These are phyloP conservation scores for Fusarium cicatricum DNA, from an alignment of 2,329 filamentous ascomycete genomes.

Conservation along the genomic window DNA sequence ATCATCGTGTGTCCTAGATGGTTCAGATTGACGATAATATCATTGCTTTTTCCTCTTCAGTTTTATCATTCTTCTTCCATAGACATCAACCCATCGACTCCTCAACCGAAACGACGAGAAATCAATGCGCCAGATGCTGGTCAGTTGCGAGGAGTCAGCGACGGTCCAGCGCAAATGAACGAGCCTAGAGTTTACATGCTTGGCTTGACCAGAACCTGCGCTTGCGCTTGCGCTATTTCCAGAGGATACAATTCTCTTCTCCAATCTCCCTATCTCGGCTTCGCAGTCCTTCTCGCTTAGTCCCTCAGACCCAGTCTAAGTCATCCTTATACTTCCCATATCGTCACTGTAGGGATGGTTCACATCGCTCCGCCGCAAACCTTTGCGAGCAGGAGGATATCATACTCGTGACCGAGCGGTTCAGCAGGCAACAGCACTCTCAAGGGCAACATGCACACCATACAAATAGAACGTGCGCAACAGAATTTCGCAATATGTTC, in stretches of 20 bases:
- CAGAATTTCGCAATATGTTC: conserved; percentile 16
- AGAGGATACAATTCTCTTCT: neutral
- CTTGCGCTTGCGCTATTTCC: conserved; percentile 1
- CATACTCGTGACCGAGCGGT: conserved; percentile 4
- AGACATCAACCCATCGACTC: neutral
- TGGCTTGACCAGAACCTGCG: neutral
- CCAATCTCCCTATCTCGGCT: neutral
- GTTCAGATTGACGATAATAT: neutral
- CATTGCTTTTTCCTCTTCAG: conserved; percentile 5
- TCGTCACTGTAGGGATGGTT: neutral
- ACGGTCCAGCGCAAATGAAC: neutral
- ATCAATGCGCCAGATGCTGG: neutral
- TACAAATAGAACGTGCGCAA: conserved; percentile 12
- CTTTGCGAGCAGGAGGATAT: neutral
- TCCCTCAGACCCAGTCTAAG: neutral
- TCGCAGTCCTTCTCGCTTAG: conserved; percentile 2
- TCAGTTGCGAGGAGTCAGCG: neutral
- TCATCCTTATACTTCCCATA: neutral
- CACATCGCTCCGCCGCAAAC: conserved; percentile 4
- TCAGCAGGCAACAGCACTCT: conserved; percentile 2
- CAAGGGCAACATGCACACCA: conserved; percentile 14
- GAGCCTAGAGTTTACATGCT: neutral
- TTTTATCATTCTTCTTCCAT: conserved; percentile 2
- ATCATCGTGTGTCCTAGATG: neutral
- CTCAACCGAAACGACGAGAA: neutral